Percentiles rank a stretch among this genome's conserved stretches.
These are phyloP conservation scores for Sporothrix mexicana DNA, from an alignment of 2,329 filamentous ascomycete genomes.

Conservation along the genomic window DNA sequence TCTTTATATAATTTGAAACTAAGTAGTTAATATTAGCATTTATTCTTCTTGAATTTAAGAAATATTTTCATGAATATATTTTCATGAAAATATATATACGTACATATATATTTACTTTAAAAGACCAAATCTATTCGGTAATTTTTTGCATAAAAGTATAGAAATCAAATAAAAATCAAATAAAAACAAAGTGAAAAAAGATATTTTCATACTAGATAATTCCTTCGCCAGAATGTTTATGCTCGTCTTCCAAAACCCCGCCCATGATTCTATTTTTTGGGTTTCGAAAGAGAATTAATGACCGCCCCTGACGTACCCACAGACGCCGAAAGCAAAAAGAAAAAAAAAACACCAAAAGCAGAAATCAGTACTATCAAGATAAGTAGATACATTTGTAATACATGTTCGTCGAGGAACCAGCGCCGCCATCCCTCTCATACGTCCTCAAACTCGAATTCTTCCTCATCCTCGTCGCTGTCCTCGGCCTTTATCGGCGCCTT, in stretches of 20 bases:
- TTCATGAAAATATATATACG: neutral
- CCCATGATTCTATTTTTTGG: slow-evolving; percentile 15
- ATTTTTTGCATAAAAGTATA: no score
- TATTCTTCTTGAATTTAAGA: no score
- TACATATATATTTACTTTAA: no score
- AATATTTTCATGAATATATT: neutral
- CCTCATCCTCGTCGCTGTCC: slow-evolving; percentile 57
- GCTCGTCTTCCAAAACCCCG: neutral
- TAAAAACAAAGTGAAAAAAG: neutral
- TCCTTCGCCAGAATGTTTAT: neutral
- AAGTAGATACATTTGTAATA: slow-evolving; percentile 11
- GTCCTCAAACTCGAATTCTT: slow-evolving; percentile 65
- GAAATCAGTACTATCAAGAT: neutral
- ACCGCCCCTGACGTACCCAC: slow-evolving; percentile 17
- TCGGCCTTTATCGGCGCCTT: slow-evolving; percentile 43
- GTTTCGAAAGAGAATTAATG: slow-evolving; percentile 8
- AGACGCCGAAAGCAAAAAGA: slow-evolving; percentile 9
- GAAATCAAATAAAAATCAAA: neutral
- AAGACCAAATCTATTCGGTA: no score
- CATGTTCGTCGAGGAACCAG: neutral
- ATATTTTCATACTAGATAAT: neutral
- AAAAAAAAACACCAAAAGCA: neutral
- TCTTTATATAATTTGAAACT: neutral
- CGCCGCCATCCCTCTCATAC: slow-evolving; percentile 46
- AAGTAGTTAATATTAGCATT: neutral